These are phyloP conservation scores for Dipteronia sinensis DNA, from an alignment of 345 rosid genomes.

Conservation along the genomic window DNA sequence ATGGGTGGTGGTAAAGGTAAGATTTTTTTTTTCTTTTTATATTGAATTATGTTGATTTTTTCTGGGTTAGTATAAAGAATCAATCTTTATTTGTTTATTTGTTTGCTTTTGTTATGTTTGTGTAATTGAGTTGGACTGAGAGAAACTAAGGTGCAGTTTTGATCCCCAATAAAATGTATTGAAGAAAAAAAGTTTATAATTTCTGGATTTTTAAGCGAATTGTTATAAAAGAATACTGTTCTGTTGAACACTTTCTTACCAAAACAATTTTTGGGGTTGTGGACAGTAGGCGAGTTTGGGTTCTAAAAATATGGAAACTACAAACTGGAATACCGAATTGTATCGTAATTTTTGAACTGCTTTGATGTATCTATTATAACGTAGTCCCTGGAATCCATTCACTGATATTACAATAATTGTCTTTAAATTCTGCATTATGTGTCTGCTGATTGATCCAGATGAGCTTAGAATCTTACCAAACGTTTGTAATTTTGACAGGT, in stretches of 20 bases:
- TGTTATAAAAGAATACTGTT: background rate
- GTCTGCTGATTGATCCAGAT: too few species aligned
- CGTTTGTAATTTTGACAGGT: conserved; percentile 53
- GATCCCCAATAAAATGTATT: background rate
- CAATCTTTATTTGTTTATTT: background rate
- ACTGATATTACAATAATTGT: too few species aligned
- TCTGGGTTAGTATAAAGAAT: background rate
- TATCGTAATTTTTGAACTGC: background rate
- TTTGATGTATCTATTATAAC: background rate
- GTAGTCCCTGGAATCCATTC: too few species aligned
- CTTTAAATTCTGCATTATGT: too few species aligned
- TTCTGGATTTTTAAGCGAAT: background rate
- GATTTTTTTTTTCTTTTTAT: background rate
- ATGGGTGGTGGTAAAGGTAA: conserved; percentile 55
- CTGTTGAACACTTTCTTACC: too few species aligned
- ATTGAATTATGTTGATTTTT: background rate
- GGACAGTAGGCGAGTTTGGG: background rate
- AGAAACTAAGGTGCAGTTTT: background rate
- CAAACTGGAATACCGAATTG: background rate
- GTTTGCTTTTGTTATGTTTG: background rate
- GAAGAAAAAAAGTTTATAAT: background rate
- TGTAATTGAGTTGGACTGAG: background rate
- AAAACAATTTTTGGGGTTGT: background rate
- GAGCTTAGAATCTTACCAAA: background rate
- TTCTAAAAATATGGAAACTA: background rate